Conservation (phyloP, 106 monocot species). For the Chionographis japonica region DNA sequence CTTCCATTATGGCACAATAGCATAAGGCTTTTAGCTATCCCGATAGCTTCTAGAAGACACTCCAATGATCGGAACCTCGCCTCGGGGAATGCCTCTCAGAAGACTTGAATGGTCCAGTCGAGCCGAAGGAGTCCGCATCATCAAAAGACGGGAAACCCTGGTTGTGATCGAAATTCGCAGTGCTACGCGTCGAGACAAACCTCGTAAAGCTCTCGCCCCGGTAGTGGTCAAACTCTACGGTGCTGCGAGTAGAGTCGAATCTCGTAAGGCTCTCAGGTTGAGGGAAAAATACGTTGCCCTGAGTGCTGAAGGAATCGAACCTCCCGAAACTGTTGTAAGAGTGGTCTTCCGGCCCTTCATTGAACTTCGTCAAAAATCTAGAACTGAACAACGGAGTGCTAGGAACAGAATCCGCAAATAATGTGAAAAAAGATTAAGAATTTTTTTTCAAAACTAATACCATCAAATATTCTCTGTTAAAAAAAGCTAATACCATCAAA, state of each 20-base stretch:
- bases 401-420: constrained; percentile 88
- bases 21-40: too few relatives aligned
- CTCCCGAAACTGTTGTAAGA: constrained; percentile 42
- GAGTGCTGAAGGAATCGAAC: constrained; percentile 70
- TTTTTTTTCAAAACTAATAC: too few relatives aligned
- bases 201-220: constrained; percentile 27
- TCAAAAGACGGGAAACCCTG: constrained; percentile 61
- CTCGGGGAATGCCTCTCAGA: constrained; percentile 39
- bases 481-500: too few relatives aligned
- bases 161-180: constrained; percentile 23
- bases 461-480: too few relatives aligned
- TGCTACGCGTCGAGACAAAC: constrained; percentile 62
- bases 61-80: constrained; percentile 44
- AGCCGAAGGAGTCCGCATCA: constrained; percentile 77
- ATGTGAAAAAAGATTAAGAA: too few relatives aligned
- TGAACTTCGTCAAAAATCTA: constrained; percentile 50
- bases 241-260: too few relatives aligned
- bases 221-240: too few relatives aligned
- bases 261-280: constrained; percentile 15
- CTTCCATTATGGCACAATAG: too few relatives aligned
- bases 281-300: constrained; percentile 47
- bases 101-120: constrained; percentile 69
- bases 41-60: constrained; percentile 32
- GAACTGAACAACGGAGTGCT: constrained; percentile 66
- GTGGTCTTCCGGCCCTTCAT: constrained; percentile 36